A percentile compares a stretch with the other conserved stretches of the same genome.
Evolutionary conservation across 1,139 yeast species (phyloP).

Genomic region (Blastobotrys ciferrii): DNA sequence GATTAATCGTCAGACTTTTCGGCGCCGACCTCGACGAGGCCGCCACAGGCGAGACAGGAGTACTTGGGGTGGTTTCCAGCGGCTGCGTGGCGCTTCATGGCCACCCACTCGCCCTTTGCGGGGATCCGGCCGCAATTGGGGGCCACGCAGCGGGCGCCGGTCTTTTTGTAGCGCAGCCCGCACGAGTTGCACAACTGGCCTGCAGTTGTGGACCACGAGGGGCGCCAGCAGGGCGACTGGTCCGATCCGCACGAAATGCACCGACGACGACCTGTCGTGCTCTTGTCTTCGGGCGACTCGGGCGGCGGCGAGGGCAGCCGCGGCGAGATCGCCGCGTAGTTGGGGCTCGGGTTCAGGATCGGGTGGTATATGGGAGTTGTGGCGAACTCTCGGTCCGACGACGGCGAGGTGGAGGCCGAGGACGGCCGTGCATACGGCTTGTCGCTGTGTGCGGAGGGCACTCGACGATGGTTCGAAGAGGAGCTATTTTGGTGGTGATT

Average conservation of each 20-base stretch:
- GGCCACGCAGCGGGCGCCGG: conserved; percentile 85
- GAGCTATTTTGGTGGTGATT: conserved; percentile 14
- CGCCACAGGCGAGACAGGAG: conserved; percentile 72
- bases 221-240: conserved; percentile 98
- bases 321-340: conserved; percentile 9
- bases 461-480: background rate
- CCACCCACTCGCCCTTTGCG: conserved; percentile 91
- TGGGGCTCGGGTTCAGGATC: conserved; percentile 4
- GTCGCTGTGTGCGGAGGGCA: background rate
- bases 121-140: conserved; percentile 80
- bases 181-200: conserved; percentile 97
- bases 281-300: conserved; percentile 1
- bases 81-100: conserved; percentile 69
- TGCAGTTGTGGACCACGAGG: conserved; percentile 84
- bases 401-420: background rate
- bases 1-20: conserved; percentile 18
- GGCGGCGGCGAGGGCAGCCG: conserved; percentile 17
- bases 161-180: conserved; percentile 90
- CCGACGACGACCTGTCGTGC: conserved; percentile 28
- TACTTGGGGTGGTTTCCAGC: conserved; percentile 39
- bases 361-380: conserved; percentile 7
- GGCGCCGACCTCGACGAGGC: conserved; percentile 52
- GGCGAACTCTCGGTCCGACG: conserved; percentile 1
- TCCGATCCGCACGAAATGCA: conserved; percentile 91
- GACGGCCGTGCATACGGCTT: conserved; percentile 9